Evolutionary conservation across 2,329 filamentous ascomycete genomes (phyloP).

Genomic region (Botrytis medusae): DNA sequence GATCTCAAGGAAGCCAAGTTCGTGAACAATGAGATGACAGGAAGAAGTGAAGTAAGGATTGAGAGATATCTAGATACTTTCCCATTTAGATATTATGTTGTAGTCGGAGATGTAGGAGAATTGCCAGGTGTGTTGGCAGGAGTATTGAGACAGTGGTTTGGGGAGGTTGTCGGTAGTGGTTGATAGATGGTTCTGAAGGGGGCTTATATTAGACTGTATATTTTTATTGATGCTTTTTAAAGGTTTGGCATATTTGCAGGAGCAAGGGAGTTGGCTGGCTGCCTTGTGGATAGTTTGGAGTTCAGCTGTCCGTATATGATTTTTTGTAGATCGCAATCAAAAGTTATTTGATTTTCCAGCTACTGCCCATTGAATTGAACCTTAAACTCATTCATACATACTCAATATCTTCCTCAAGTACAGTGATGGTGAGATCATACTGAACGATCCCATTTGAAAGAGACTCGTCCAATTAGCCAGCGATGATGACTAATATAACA

Average conservation of each 20-base stretch:
- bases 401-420: neutral
- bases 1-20: slow-evolving; percentile 89
- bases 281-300: neutral
- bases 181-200: neutral
- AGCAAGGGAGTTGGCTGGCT: neutral
- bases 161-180: slow-evolving; percentile 52
- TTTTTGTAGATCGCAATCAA: slow-evolving; percentile 6
- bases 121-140: slow-evolving; percentile 85
- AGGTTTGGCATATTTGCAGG: neutral
- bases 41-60: slow-evolving; percentile 70
- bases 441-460: neutral
- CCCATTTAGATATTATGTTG: slow-evolving; percentile 94
- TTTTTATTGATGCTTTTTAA: slow-evolving; percentile 5
- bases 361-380: too few species aligned
- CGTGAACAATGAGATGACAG: slow-evolving; percentile 58
- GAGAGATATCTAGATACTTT: slow-evolving; percentile 93
- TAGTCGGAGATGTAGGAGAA: slow-evolving; percentile 89
- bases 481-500: neutral
- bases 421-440: neutral
- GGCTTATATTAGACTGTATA: neutral
- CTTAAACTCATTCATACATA: neutral
- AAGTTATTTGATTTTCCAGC: neutral
- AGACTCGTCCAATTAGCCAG: neutral
- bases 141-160: slow-evolving; percentile 94
- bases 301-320: neutral